Percentiles rank a stretch among this genome's conserved stretches.
Conservation (phyloP, 768 basidiomycete species). For the Panus rudis region DNA sequence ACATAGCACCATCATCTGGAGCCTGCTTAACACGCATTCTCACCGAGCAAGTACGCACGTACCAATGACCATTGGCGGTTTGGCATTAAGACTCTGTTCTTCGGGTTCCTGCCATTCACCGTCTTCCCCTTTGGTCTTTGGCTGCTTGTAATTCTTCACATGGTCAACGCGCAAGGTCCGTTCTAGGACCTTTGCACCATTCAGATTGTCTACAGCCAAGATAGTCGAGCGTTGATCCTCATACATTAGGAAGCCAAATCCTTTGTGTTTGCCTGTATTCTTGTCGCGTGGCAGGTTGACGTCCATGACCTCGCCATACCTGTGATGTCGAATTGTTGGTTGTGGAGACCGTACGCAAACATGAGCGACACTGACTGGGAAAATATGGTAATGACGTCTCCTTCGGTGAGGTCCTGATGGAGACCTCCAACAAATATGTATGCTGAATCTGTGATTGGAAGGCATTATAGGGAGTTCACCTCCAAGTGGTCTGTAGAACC, state of each 20-base stretch:
- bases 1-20: slow-evolving; percentile 44
- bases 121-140: slow-evolving; percentile 65
- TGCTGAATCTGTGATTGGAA: slow-evolving; percentile 66
- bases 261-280: slow-evolving; percentile 80
- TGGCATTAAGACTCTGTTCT: slow-evolving; percentile 82
- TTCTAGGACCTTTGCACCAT: slow-evolving; percentile 84
- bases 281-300: slow-evolving; percentile 93
- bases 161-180: slow-evolving; percentile 88
- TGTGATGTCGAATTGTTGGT: slow-evolving; percentile 23
- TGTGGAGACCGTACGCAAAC: background rate
- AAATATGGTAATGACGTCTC: slow-evolving; percentile 95
- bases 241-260: slow-evolving; percentile 98
- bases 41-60: slow-evolving; percentile 14
- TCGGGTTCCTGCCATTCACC: slow-evolving; percentile 86
- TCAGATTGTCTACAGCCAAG: slow-evolving; percentile 97
- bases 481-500: slow-evolving; percentile 14
- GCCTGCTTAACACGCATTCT: too few species aligned
- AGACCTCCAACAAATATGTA: slow-evolving; percentile 93
- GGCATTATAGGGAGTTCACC: background rate
- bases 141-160: slow-evolving; percentile 88
- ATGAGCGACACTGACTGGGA: slow-evolving; percentile 68
- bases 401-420: slow-evolving; percentile 85
- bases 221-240: slow-evolving; percentile 96
- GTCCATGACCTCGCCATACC: slow-evolving; percentile 96
- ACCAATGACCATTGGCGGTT: slow-evolving; percentile 67